Conservation (phyloP, 768 basidiomycete genomes). For the Amanita phalloides region DNA sequence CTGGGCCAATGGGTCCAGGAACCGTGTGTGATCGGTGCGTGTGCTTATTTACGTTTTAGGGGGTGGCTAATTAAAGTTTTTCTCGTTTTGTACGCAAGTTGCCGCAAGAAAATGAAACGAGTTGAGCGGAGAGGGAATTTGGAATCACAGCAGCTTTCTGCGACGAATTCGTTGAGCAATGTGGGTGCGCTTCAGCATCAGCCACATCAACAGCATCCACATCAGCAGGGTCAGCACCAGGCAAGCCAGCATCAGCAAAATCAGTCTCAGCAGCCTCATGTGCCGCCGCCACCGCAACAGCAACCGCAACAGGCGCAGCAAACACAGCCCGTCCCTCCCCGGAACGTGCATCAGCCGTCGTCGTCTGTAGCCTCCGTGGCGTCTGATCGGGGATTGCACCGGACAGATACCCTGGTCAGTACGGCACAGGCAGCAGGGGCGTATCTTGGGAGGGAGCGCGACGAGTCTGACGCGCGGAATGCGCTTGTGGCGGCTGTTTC, state of each 20-base stretch:
- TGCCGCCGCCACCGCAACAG: neutral
- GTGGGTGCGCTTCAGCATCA: conserved; percentile 10
- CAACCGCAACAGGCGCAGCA: conserved; percentile 8
- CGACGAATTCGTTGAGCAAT: conserved; percentile 7
- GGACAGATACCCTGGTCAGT: conserved; percentile 17
- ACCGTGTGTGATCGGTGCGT: conserved; percentile 72
- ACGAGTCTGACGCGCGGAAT: conserved; percentile 2
- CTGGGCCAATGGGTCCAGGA: conserved; percentile 73
- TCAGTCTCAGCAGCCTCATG: conserved; percentile 5
- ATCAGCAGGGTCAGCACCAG: neutral
- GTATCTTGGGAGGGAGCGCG: neutral
- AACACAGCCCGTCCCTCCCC: conserved; percentile 11
- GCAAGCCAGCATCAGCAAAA: no score
- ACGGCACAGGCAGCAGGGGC: conserved; percentile 1
- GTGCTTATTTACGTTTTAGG: neutral
- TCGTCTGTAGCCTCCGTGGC: conserved; percentile 12
- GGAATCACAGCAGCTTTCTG: conserved; percentile 26
- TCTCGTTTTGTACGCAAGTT: conserved; percentile 23
- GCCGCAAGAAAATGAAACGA: conserved; percentile 82
- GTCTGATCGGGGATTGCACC: conserved; percentile 15
- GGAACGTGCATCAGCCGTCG: conserved; percentile 6
- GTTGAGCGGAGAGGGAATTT: conserved; percentile 66
- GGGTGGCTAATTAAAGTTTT: neutral
- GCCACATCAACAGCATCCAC: conserved; percentile 6
- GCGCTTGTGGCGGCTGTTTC: conserved; percentile 5